These are phyloP conservation scores for Kwoniella europaea DNA, from an alignment of 768 basidiomycete species.

Conservation along the genomic window DNA sequence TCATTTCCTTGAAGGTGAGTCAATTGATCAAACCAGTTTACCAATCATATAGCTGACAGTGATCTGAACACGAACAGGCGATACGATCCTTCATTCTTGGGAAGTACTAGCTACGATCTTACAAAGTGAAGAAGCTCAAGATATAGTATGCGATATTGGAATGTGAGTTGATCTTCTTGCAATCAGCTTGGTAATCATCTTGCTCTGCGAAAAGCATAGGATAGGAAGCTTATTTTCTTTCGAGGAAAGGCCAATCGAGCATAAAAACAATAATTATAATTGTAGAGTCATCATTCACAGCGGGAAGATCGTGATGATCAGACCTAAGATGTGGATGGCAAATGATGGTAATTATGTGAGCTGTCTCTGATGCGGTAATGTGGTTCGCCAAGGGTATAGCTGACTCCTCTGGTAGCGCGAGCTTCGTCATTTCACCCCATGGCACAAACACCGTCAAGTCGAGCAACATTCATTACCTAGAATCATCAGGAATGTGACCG, in stretches of 20 bases:
- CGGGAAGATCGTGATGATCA: conserved; percentile 85
- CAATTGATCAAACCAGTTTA: no score
- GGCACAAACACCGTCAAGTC: conserved; percentile 83
- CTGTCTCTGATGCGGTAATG: conserved; percentile 62
- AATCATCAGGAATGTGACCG: conserved; percentile 84
- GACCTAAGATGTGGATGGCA: conserved; percentile 99
- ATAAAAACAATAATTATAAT: conserved; percentile 99
- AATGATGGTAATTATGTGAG: conserved; percentile 95
- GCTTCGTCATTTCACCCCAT: conserved; percentile 79
- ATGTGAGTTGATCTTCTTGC: conserved; percentile 67
- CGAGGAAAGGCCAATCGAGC: conserved; percentile 79
- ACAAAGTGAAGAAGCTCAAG: conserved; percentile 73
- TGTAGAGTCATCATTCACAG: conserved; percentile 88
- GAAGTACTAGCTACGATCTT: conserved; percentile 93
- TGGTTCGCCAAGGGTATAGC: not conserved
- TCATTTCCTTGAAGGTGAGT: conserved; percentile 90
- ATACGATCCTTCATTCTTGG: conserved; percentile 96
- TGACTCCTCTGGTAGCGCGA: conserved; percentile 48
- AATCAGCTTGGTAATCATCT: not conserved
- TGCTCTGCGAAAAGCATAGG: no score
- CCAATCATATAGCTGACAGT: no score
- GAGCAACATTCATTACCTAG: conserved; percentile 92
- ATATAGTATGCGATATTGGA: conserved; percentile 94
- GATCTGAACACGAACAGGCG: conserved; percentile 66
- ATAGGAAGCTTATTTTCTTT: not conserved